Base-by-base conservation (phyloP, 2,329 filamentous ascomycete species). In the Ceratocystis diversiconidia region DNA sequence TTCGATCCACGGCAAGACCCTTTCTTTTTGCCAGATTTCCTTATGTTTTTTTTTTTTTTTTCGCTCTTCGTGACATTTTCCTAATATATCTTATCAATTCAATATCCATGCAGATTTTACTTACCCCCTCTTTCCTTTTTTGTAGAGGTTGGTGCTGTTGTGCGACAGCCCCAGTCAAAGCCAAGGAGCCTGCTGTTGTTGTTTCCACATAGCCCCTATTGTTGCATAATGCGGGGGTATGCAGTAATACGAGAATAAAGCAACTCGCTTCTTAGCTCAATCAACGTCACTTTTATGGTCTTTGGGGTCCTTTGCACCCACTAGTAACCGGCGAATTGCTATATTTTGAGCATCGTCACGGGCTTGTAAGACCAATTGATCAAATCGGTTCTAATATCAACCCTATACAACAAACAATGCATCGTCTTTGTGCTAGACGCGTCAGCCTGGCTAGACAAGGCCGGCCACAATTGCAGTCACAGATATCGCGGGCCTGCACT, bases 1-100 rank as follows among this genome's bases (percentile, higher is more conserved):
- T 70, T 70, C 69, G 66, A 70, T 69, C 68, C 68, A 65, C 69
- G 69, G 69, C 59, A 67, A 67, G 64, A 63, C 66, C 68, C 68
- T 59, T 19, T 32, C 8, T 63, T 66, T 63, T 63, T 48, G 2
- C 6, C 30, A 8, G 28, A 32, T 25, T 4, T 48, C 1, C 10
- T 44, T 17, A 2, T n/a, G 10, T 5, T 5, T 28, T 28, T 28
- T 44, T 1, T 12, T 10, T 12, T 22, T 46, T 5, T 8, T 25
- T 1, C 19, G n/a, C 48, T 10, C 48, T 25, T 25, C 1, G 3
- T 52, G 4, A n/a, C 7, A 22, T 10, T 22, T 10, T 5, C 17
- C 12, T 3, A 15, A 5, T 7, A 0, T 19, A 10, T 22, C 6
- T 5, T 4, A 19, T 10, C 19, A 8, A 8, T 10, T 19, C 8